Evolutionary conservation across 2,329 filamentous ascomycete genomes (phyloP).

Genomic region (Cadophora luteo-olivacea): DNA sequence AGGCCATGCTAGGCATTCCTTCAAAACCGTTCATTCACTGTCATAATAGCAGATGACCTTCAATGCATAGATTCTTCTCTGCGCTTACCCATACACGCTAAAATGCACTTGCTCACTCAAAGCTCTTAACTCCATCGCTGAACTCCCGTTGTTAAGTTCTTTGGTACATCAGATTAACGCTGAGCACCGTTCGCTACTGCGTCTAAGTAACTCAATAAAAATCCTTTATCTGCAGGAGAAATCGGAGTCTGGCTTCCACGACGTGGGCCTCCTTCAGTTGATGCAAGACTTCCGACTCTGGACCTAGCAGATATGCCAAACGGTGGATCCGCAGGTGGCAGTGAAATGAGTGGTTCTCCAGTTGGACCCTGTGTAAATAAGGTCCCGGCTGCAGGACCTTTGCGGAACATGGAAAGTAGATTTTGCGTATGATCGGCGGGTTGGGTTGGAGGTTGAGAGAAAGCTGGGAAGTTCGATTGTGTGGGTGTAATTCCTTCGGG

Average conservation of each 20-base stretch:
- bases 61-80: neutral
- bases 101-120: slow-evolving; percentile 11
- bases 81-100: slow-evolving; percentile 15
- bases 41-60: neutral
- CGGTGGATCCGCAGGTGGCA: slow-evolving; percentile 27
- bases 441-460: slow-evolving; percentile 47
- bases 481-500: slow-evolving; percentile 28
- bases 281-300: slow-evolving; percentile 42
- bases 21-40: neutral
- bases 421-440: slow-evolving; percentile 54
- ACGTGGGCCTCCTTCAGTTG: slow-evolving; percentile 43
- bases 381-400: slow-evolving; percentile 27
- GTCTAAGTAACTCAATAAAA: slow-evolving; percentile 78
- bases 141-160: neutral
- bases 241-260: slow-evolving; percentile 61
- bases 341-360: slow-evolving; percentile 23
- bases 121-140: slow-evolving; percentile 13
- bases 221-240: slow-evolving; percentile 75
- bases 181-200: slow-evolving; percentile 44
- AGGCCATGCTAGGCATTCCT: neutral
- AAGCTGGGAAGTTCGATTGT: slow-evolving; percentile 17
- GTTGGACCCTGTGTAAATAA: slow-evolving; percentile 20
- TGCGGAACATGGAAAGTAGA: slow-evolving; percentile 46
- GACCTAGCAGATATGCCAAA: slow-evolving; percentile 33
- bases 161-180: slow-evolving; percentile 15